Evolutionary conservation across 495 filamentous ascomycete genomes (phyloP), one percentile per base, ranked within the genome.

Genomic region (Arthonia radiata): DNA sequence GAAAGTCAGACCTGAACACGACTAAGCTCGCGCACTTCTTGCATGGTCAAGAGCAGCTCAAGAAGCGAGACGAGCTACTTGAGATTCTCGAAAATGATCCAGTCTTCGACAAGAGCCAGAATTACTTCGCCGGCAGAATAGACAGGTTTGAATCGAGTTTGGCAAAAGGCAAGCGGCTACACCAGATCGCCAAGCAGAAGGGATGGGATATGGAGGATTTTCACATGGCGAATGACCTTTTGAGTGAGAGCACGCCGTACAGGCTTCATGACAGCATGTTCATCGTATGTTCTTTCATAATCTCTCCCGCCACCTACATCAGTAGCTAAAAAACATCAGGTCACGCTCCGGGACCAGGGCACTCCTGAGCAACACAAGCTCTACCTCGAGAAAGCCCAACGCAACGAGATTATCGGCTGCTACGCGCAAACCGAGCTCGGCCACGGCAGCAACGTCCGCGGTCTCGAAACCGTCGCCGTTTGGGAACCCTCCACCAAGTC

Each of bases 191-290:
- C 13, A 56, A 62, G 19, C 41, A 61, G 42, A 50, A 74, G 35
- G 50, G 55, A 32, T 79, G 72, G 72, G 52, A 43, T n/a, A 34
- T 49, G 24, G 61, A 72, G 26, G 72, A 77, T 25, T 59, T 56
- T 24, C 39, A 52, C 18, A 48, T 48, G 15, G 72, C 72, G 13
- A 56, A 59, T 35, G 57, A 61, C 4, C 47, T 76, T 30, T 57
- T 75, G 15, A 58, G 59, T 18, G 72, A 77, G 44, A 58, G 66
- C 2, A 59, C 61, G 8, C 71, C 71, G 2, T 74, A 73, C 39
- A 64, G 60, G 1, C 47, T 79, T 7, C 72, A 78, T 37, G 58
- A 62, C 6, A 50, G 41, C 34, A 74, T 76, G 59, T 79, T 74
- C 37, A 39, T 70, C 48, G 59, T 63, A 41, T 13, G 47, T 42